Evolutionary conservation across 768 basidiomycete genomes (phyloP).

Genomic region (Coprinopsis sp.): DNA sequence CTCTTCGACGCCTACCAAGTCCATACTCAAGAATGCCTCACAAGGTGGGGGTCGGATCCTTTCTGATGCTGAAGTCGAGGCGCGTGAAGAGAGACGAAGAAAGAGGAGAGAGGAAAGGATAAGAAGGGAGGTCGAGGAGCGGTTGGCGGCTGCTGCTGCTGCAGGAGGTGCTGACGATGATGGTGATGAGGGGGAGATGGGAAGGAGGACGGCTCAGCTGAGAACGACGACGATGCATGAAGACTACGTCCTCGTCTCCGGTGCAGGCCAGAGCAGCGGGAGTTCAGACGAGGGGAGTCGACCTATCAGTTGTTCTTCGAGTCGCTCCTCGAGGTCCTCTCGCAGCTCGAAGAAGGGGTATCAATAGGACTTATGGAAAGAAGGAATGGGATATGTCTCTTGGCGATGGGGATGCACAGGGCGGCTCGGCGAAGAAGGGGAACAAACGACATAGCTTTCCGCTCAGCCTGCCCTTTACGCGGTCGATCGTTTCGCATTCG

Average conservation of each 20-base stretch:
- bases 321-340: too few relatives aligned
- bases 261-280: neutral
- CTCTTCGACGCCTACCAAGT: neutral
- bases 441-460: too few relatives aligned
- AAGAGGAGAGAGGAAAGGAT: neutral
- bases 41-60: constrained; percentile 1
- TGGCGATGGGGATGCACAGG: too few relatives aligned
- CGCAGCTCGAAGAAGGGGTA: too few relatives aligned
- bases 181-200: neutral
- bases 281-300: too few relatives aligned
- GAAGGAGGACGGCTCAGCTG: neutral
- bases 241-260: neutral
- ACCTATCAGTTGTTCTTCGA: too few relatives aligned
- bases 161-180: neutral
- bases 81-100: neutral
- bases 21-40: neutral
- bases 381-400: too few relatives aligned
- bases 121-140: neutral
- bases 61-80: neutral
- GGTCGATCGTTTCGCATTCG: too few relatives aligned
- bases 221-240: neutral
- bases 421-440: too few relatives aligned
- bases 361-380: too few relatives aligned
- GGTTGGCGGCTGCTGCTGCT: neutral
- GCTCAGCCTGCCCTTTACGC: too few relatives aligned